phyloP scores from a whole-genome alignment of 2,329 filamentous ascomycete genomes.

The Amauroascus niger region DNA sequence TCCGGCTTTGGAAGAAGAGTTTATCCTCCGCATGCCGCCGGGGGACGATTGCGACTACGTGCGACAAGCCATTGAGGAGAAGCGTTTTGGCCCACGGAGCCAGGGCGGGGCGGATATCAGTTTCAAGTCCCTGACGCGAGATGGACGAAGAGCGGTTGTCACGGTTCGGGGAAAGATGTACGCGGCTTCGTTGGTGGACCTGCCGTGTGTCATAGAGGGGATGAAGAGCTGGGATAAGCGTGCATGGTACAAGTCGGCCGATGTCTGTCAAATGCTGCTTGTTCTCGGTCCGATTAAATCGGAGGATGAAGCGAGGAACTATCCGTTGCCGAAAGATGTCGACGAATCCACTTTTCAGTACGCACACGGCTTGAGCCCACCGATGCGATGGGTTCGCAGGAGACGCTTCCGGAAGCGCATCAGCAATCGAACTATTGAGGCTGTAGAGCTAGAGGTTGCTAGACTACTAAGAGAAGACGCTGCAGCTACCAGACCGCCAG shows the following conservation, averaged over 20 bases:
- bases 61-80: conserved; percentile 62
- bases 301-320: conserved; percentile 56
- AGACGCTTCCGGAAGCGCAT: conserved; percentile 75
- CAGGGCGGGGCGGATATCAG: conserved; percentile 66
- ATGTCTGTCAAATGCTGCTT: conserved; percentile 81
- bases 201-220: conserved; percentile 78
- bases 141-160: conserved; percentile 63
- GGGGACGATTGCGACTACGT: conserved; percentile 81
- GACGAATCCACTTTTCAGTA: conserved; percentile 58
- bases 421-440: conserved; percentile 72
- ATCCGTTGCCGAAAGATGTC: conserved; percentile 61
- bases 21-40: conserved; percentile 78
- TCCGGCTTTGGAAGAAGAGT: conserved; percentile 79
- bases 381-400: conserved; percentile 75
- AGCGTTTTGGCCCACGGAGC: conserved; percentile 58
- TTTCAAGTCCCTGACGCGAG: conserved; percentile 63
- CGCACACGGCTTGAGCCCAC: conserved; percentile 78
- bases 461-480: conserved; percentile 62
- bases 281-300: conserved; percentile 59
- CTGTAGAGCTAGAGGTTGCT: conserved; percentile 71
- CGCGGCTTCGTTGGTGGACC: conserved; percentile 68
- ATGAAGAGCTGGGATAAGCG: conserved; percentile 93
- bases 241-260: conserved; percentile 77
- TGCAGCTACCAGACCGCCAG: conserved; percentile 46
- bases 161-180: conserved; percentile 61